phyloP scores from a whole-genome alignment of 306 rosid species.

The Prunus mume region DNA sequence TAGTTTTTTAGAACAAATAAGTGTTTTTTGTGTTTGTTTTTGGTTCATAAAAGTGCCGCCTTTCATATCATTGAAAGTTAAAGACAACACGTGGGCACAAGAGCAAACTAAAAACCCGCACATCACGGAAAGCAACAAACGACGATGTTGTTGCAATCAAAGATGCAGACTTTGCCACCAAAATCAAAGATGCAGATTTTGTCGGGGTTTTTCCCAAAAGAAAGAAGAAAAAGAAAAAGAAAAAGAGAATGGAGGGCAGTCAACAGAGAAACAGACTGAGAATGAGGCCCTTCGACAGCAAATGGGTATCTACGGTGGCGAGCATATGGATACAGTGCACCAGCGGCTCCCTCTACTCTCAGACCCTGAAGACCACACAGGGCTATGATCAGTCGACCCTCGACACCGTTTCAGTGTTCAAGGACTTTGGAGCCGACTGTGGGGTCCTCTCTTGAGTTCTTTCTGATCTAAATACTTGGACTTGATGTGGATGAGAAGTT shows the following conservation, averaged over 20 bases:
- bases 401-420: conserved; percentile 29
- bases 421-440: conserved; percentile 33
- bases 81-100: background rate
- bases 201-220: background rate
- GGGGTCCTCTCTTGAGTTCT: conserved; percentile 16
- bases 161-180: background rate
- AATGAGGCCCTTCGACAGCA: background rate
- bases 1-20: too few relatives aligned
- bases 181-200: background rate
- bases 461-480: background rate
- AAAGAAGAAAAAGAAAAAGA: background rate
- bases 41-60: too few relatives aligned
- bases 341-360: conserved; percentile 32
- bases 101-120: background rate
- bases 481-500: background rate
- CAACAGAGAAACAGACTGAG: background rate
- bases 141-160: too few relatives aligned
- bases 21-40: background rate
- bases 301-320: conserved; percentile 30
- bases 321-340: conserved; percentile 30
- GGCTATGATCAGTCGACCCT: conserved; percentile 23
- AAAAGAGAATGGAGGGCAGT: background rate
- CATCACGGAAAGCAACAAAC: background rate
- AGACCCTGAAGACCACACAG: conserved; percentile 20
- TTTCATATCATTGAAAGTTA: background rate